Evolutionary conservation across 306 rosid species (phyloP), one percentile per base, ranked within the genome.

Genomic region (Phaseolus lunatus): DNA sequence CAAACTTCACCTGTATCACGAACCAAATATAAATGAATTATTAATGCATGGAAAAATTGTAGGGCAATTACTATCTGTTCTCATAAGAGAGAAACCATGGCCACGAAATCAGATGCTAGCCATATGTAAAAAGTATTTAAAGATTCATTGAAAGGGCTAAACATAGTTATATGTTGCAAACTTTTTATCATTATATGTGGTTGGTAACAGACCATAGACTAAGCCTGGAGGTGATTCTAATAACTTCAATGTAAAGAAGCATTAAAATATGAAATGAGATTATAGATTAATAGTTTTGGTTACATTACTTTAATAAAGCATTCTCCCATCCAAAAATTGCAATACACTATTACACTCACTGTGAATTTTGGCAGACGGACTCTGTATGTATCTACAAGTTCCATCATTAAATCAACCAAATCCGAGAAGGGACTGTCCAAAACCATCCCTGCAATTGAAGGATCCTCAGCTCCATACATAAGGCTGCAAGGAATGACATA

Each of bases 331-430:
- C 26, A 45, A 67, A 65, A 73, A 49, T 11, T 39, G 41, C 13
- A 57, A 70, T 37, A 24, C 54, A 84, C 97, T 91, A 50, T 61
- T 37, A 24, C 54, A 84, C 99, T 92, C 76, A 95, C 99, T 3
- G 99, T 92, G 90, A 92, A 95, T 84, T 92, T 95, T 3, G 99
- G 99, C 68, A 95, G 84, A 37, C 94, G 93, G 41, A 95, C 67
- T 86, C 82, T 87, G 82, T 92, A 92, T 33, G 93, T 89, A 74
- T 89, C 96, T 29, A 95, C 98, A 33, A 92, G 92, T 81, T 92
- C 99, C 97, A 95, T 95, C 99, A 95, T 95, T 75, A 95, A 88
- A 80, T 92, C 97, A 80, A 95, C 97, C 90, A 95, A 88, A 82
- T 90, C 96, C 67, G 99, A 88, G 81, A 95, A 92, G 68, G 99